Base-by-base conservation (phyloP, 306 rosid genomes). In the Notholithocarpus densiflorus region DNA sequence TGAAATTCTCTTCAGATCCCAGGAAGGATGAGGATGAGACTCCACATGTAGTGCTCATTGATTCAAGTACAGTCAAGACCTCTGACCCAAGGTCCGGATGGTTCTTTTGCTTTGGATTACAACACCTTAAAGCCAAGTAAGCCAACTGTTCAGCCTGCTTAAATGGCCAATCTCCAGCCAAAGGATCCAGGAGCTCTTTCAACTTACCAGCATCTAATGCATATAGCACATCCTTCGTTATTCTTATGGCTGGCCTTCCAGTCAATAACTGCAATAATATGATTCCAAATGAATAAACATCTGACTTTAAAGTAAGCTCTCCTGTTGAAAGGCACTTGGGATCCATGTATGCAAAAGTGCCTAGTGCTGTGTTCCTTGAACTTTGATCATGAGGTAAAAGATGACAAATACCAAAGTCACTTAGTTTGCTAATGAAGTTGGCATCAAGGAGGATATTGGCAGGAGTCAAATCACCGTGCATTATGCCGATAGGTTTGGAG, bases 391-490 rank as follows among this genome's bases (percentile, higher is more conserved):
- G 77, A 40, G 84, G 72, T 75, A 88, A 73, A 13, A 86, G 74
- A 21, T 85, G 86, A 56, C 88, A 81, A 75, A 86, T 88, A 13
- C 91, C 91, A 26, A 86, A 88, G 80, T 88, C 91, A 11, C 91
- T 81, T 14, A 88, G 91, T 68, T 88, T 88, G 84, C 91, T 78
- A 21, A 74, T 85, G 31, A 56, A 86, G 64, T 86, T 77, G 21
- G 74, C 77, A 77, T 86, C 89, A 18, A 86, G 89, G 52, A 86
- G 82, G 43, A 86, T 54, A 55, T 86, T 88, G 23, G 82, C 73
- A 13, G 91, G 91, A 54, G 86, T 88, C 85, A 88, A 73, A 74
- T 88, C 89, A 37, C 91, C 86, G 6, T 88, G 91, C 27, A 86
- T 83, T n/a, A 88, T 55, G 78, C 81, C 40, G 64, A 83, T 82